Percentiles rank a stretch among this genome's conserved stretches.
These are phyloP conservation scores for Penicillium goetzii DNA, from an alignment of 495 filamentous ascomycete species.

Conservation along the genomic window DNA sequence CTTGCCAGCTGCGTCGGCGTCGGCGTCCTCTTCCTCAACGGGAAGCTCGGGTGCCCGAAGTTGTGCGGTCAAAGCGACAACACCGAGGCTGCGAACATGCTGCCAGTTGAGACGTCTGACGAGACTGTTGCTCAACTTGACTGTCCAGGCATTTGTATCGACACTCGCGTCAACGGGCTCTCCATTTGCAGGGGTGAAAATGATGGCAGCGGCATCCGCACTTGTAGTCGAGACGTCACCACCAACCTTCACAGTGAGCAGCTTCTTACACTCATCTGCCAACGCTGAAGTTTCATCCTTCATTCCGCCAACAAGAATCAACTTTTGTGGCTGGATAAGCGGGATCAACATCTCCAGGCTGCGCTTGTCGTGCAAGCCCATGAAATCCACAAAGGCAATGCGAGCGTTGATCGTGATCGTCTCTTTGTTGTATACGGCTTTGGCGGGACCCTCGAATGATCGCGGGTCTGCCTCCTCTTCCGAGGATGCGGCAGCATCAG, in stretches of 20 bases:
- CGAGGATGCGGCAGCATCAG: constrained; percentile 51
- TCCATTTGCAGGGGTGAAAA: constrained; percentile 79
- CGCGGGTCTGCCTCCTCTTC: constrained; percentile 53
- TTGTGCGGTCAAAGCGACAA: constrained; percentile 82
- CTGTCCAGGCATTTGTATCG: constrained; percentile 96
- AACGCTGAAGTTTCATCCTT: constrained; percentile 74
- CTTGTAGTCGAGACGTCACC: constrained; percentile 35
- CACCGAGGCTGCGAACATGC: constrained; percentile 82
- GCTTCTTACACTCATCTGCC: constrained; percentile 77
- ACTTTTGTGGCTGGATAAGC: constrained; percentile 88
- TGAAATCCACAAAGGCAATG: constrained; percentile 88
- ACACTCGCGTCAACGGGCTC: constrained; percentile 83
- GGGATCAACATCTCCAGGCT: constrained; percentile 93
- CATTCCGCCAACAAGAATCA: constrained; percentile 84
- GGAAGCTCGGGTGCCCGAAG: constrained; percentile 44
- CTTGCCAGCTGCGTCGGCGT: constrained; percentile 59
- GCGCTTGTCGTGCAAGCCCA: constrained; percentile 88
- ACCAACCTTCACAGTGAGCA: constrained; percentile 61
- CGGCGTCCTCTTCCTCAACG: constrained; percentile 37
- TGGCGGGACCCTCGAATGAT: constrained; percentile 68
- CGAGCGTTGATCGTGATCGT: constrained; percentile 68
- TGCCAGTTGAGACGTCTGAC: constrained; percentile 91
- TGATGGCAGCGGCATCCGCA: constrained; percentile 53
- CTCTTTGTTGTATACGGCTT: constrained; percentile 63
- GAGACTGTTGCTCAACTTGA: constrained; percentile 82